Evolutionary conservation across 306 rosid species (phyloP).

Genomic region (Coriaria nepalensis): DNA sequence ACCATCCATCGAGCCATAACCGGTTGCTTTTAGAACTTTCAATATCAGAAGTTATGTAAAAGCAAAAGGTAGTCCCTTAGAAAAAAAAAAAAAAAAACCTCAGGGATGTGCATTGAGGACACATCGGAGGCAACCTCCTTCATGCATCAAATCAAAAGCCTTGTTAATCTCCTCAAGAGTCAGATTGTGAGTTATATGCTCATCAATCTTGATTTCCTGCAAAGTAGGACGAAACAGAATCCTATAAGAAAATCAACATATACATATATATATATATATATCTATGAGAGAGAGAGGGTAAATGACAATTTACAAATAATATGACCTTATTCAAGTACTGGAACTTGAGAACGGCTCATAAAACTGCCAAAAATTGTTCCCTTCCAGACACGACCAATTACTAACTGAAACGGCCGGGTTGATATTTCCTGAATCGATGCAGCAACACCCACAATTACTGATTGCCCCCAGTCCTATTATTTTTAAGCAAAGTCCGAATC

Average conservation of each 20-base stretch:
- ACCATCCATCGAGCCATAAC: no score
- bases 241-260: slow-evolving; percentile 1
- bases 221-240: slow-evolving; percentile 4
- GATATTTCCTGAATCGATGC: slow-evolving; percentile 87
- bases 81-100: no score
- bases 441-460: slow-evolving; percentile 92
- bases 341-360: slow-evolving; percentile 92
- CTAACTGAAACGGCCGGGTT: slow-evolving; percentile 89
- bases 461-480: slow-evolving; percentile 89
- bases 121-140: slow-evolving; percentile 86
- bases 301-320: no score
- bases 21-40: no score
- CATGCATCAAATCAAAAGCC: slow-evolving; percentile 87
- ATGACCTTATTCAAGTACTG: slow-evolving; percentile 90
- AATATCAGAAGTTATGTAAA: no score
- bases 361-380: slow-evolving; percentile 98
- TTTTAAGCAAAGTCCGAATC: no score
- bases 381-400: slow-evolving; percentile 95
- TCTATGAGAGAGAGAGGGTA: no score
- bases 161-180: slow-evolving; percentile 67
- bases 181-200: slow-evolving; percentile 78
- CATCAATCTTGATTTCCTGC: slow-evolving; percentile 96
- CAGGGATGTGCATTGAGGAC: slow-evolving; percentile 44
- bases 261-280: no score
- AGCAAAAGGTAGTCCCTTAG: no score